Evolutionary conservation across 2,329 filamentous ascomycete species (phyloP).

Genomic region (Chrysoporthe cubensis): DNA sequence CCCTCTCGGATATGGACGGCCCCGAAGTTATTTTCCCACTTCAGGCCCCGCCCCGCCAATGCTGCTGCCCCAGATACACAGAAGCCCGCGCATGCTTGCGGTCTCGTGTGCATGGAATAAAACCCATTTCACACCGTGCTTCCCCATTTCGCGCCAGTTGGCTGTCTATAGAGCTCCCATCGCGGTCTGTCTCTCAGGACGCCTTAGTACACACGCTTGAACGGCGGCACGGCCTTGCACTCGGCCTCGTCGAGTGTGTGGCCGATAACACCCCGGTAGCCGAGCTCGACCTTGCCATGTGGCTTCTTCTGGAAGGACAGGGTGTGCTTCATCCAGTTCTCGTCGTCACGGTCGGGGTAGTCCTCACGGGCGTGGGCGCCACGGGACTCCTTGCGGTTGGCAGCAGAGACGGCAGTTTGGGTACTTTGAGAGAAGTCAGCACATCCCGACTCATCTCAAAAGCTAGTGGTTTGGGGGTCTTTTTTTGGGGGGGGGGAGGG

Average conservation of each 20-base stretch:
- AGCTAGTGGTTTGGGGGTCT: no score
- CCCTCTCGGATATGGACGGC: background rate
- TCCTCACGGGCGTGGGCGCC: conserved; percentile 97
- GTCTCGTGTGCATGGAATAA: background rate
- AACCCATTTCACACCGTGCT: background rate
- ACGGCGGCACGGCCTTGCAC: conserved; percentile 94
- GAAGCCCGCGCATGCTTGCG: background rate
- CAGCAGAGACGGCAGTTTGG: conserved; percentile 89
- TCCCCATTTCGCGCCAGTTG: background rate
- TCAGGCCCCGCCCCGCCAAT: background rate
- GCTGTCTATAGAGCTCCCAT: conserved; percentile 15
- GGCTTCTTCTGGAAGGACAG: conserved; percentile 93
- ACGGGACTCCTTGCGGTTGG: conserved; percentile 95
- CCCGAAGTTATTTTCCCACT: background rate
- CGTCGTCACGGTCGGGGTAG: conserved; percentile 91
- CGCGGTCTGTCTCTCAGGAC: background rate
- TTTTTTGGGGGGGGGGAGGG: background rate
- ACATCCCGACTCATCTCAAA: background rate
- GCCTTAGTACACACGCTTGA: conserved; percentile 87
- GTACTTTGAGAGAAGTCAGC: conserved; percentile 53
- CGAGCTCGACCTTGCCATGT: conserved; percentile 83
- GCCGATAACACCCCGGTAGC: conserved; percentile 81
- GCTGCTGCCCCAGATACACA: background rate
- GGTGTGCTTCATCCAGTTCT: conserved; percentile 99
- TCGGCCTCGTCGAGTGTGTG: conserved; percentile 91